phyloP scores from a whole-genome alignment of 164 flowering plant genomes.

The Santalum album region DNA sequence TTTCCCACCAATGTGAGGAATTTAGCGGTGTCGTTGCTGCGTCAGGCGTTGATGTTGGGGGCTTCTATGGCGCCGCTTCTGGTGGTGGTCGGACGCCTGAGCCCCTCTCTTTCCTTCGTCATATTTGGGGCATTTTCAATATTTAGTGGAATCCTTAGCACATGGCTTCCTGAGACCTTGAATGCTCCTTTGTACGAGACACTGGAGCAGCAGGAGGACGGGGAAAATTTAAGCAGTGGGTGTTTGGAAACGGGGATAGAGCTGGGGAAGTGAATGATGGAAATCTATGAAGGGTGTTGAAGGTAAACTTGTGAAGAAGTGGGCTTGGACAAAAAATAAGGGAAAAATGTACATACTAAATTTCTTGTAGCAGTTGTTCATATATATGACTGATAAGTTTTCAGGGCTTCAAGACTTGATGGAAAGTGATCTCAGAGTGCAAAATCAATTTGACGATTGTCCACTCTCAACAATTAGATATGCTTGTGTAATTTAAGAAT shows the following conservation, averaged over 20 bases:
- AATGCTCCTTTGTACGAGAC: constrained; percentile 54
- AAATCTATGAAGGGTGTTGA: too few species aligned
- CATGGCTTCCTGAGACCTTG: constrained; percentile 54
- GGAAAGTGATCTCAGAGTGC: too few species aligned
- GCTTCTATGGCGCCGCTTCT: constrained; percentile 47
- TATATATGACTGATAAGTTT: too few species aligned
- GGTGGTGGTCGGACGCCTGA: constrained; percentile 40
- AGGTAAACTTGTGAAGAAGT: too few species aligned
- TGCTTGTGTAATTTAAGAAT: too few species aligned
- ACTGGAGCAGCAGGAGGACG: constrained; percentile 54
- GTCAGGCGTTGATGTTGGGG: constrained; percentile 53
- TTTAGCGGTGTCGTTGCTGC: constrained; percentile 41
- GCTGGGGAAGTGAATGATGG: constrained; percentile 21
- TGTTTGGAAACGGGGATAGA: constrained; percentile 13
- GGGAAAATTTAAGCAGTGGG: constrained; percentile 17
- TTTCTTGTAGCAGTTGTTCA: too few species aligned
- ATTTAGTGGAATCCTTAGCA: constrained; percentile 32
- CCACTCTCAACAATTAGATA: too few species aligned
- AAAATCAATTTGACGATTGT: too few species aligned
- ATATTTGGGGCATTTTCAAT: constrained; percentile 37
- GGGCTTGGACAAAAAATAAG: too few species aligned
- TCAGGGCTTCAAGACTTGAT: too few species aligned
- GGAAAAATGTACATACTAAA: too few species aligned
- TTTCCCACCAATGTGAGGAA: constrained; percentile 64
- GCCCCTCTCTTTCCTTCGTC: constrained; percentile 36